phyloP scores from a whole-genome alignment of 192 early-diverging fungal genomes.

The Spizellomyces punctatus region DNA sequence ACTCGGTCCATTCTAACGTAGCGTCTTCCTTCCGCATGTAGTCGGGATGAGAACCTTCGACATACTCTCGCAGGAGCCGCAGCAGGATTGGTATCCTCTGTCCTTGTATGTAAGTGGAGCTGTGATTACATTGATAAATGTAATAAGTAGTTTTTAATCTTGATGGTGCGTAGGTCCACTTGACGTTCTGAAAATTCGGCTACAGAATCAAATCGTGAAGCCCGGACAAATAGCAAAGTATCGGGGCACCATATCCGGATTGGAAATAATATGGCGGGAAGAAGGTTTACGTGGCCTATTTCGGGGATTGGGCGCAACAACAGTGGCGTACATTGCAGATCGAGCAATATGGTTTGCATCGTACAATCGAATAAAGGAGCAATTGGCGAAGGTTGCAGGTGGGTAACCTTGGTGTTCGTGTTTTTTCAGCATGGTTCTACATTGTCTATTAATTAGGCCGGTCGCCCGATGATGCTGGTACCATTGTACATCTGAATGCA shows the following conservation, averaged over 20 bases:
- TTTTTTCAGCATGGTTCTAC: not conserved
- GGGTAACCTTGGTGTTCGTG: not conserved
- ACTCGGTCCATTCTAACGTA: too few species aligned
- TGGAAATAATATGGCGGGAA: slow-evolving; percentile 71
- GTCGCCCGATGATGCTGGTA: slow-evolving; percentile 21
- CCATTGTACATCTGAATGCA: slow-evolving; percentile 58
- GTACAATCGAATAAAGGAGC: slow-evolving; percentile 78
- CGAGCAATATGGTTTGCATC: slow-evolving; percentile 93
- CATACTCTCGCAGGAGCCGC: slow-evolving; percentile 82
- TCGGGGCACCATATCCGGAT: slow-evolving; percentile 63
- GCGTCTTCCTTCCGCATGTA: not conserved
- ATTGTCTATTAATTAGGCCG: slow-evolving; percentile 5
- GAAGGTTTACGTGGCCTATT: slow-evolving; percentile 90
- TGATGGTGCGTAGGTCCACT: slow-evolving; percentile 62
- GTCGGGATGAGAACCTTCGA: slow-evolving; percentile 60
- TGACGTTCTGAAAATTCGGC: slow-evolving; percentile 91
- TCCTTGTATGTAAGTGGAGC: slow-evolving; percentile 25
- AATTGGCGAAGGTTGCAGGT: slow-evolving; percentile 30
- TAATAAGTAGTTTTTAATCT: not conserved
- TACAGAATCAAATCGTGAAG: slow-evolving; percentile 77
- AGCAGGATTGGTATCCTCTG: slow-evolving; percentile 50
- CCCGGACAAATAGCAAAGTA: slow-evolving; percentile 49
- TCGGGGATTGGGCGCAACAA: slow-evolving; percentile 83
- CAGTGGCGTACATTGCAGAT: slow-evolving; percentile 86
- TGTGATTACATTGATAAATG: not conserved